These are phyloP conservation scores for Coemansia sp. DNA, from an alignment of 192 early-diverging fungal species.

Conservation along the genomic window DNA sequence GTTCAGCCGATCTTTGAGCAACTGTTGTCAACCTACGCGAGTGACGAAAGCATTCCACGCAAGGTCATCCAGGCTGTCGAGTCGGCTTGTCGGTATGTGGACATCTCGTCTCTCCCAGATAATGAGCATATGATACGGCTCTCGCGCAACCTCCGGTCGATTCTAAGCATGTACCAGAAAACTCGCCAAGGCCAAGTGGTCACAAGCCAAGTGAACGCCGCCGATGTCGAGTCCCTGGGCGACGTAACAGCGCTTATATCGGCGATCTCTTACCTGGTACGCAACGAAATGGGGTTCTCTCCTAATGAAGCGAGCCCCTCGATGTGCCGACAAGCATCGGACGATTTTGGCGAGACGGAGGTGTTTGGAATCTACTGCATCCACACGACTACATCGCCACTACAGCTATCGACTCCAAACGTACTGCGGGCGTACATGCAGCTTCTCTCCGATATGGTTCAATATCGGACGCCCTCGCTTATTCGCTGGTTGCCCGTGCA, in stretches of 20 bases:
- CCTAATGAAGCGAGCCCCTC: constrained; percentile 25
- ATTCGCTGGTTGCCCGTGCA: constrained; percentile 43
- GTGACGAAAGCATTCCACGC: constrained; percentile 27
- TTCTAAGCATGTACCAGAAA: constrained; percentile 31
- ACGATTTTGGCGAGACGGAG: constrained; percentile 51
- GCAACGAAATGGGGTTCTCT: constrained; percentile 51
- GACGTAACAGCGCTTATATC: constrained; percentile 32
- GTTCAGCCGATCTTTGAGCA: constrained; percentile 32
- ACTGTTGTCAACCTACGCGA: constrained; percentile 23
- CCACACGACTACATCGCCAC: constrained; percentile 20
- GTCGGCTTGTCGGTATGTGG: constrained; percentile 39
- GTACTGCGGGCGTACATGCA: constrained; percentile 43
- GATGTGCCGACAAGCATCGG: constrained; percentile 24
- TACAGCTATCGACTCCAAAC: constrained; percentile 34
- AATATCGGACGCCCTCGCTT: constrained; percentile 45
- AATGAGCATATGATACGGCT: constrained; percentile 37
- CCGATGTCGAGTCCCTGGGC: constrained; percentile 27
- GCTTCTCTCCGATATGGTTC: constrained; percentile 44
- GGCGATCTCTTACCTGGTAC: constrained; percentile 35
- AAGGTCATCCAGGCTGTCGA: constrained; percentile 39
- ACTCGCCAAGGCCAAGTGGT: not conserved
- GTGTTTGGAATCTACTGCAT: constrained; percentile 48
- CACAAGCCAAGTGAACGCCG: not conserved
- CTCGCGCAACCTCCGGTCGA: constrained; percentile 29
- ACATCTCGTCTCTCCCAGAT: constrained; percentile 38